Conservation (phyloP, 2,329 filamentous ascomycete species). For the Cercospora sojina region DNA sequence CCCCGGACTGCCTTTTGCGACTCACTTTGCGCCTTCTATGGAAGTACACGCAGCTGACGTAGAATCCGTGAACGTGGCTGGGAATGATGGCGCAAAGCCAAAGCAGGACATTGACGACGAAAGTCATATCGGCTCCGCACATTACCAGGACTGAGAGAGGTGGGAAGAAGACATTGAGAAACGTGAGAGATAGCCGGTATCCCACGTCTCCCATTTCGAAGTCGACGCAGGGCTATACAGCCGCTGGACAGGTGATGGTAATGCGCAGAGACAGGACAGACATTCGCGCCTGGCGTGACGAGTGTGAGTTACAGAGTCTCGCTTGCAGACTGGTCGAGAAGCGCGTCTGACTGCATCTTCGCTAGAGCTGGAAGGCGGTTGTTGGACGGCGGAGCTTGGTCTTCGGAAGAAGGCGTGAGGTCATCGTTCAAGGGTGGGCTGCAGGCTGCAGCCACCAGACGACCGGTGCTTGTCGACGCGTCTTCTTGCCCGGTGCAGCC, state of each 20-base stretch:
- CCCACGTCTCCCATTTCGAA: slow-evolving; percentile 16
- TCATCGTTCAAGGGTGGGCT: not conserved
- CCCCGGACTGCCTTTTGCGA: not conserved
- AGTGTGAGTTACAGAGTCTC: not conserved
- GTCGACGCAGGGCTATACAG: not conserved
- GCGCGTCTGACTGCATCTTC: not conserved
- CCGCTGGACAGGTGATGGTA: not conserved
- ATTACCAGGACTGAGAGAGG: slow-evolving; percentile 42
- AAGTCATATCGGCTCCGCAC: slow-evolving; percentile 39
- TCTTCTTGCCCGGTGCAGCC: not conserved
- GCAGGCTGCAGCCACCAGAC: not conserved
- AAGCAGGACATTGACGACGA: slow-evolving; percentile 41
- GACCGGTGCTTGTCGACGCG: not conserved
- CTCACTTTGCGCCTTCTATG: slow-evolving; percentile 39
- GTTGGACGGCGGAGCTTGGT: not conserved
- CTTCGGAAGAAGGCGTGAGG: not conserved
- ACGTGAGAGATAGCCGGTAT: slow-evolving; percentile 39
- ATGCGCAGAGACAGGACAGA: not conserved
- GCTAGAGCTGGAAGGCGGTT: not conserved
- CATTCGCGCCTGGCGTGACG: not conserved
- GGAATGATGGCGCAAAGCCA: slow-evolving; percentile 45
- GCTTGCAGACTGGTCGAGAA: not conserved
- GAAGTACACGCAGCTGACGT: slow-evolving; percentile 44
- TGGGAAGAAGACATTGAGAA: slow-evolving; percentile 45
- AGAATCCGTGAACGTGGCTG: slow-evolving; percentile 45